These are phyloP conservation scores for Pseudozyma thailandica DNA, from an alignment of 1,284 basidiomycete genomes.

Conservation along the genomic window DNA sequence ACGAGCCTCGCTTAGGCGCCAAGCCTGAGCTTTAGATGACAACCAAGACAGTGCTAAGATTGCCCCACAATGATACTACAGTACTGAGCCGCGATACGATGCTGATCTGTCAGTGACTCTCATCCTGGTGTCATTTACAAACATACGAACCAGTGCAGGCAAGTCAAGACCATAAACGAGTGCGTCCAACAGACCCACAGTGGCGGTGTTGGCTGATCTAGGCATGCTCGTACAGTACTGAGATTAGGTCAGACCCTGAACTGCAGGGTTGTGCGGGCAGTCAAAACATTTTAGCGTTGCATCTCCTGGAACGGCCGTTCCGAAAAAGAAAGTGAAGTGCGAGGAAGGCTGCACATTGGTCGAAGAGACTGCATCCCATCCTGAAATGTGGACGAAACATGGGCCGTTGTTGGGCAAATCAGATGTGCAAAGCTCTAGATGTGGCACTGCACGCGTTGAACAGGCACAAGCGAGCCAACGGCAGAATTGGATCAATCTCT, in stretches of 20 bases:
- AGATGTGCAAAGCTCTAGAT: not conserved
- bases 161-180: no score
- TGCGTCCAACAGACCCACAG: no score
- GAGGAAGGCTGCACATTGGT: not conserved
- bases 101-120: no score
- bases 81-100: no score
- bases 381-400: no score
- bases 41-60: not conserved
- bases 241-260: not conserved
- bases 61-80: conserved; percentile 4
- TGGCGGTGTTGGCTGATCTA: no score
- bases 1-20: conserved; percentile 35
- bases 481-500: conserved; percentile 4
- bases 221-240: no score
- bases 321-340: not conserved
- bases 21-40: not conserved
- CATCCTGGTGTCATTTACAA: no score
- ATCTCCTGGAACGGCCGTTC: not conserved
- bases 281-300: no score
- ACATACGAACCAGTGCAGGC: no score
- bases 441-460: not conserved
- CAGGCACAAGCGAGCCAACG: not conserved
- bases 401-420: no score
- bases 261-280: not conserved
- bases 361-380: no score